Evolutionary conservation across 768 basidiomycete species (phyloP).

Genomic region (Boletellus ananiceps): DNA sequence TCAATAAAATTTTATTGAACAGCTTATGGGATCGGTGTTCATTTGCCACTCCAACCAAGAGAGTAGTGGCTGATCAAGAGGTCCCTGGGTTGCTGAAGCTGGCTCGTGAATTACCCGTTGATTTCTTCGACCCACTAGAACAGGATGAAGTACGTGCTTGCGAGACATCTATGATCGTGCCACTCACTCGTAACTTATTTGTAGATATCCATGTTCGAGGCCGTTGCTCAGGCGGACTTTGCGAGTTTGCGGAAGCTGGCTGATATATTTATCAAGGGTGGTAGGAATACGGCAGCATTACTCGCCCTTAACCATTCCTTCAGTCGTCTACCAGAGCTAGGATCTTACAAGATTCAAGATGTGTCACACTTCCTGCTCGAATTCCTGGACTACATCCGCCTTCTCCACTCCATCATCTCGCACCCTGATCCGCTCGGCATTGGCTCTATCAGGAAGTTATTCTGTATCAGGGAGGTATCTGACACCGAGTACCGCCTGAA

Average conservation of each 20-base stretch:
- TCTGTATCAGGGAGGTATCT: constrained; percentile 11
- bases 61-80: neutral
- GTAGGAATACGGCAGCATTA: constrained; percentile 1
- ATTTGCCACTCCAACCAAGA: constrained; percentile 30
- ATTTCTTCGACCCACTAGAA: constrained; percentile 4
- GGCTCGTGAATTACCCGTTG: constrained; percentile 12
- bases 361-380: constrained; percentile 4
- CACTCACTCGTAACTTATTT: neutral
- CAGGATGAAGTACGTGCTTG: constrained; percentile 10
- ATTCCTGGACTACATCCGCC: constrained; percentile 6
- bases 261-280: constrained; percentile 20
- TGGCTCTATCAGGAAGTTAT: constrained; percentile 26
- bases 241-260: constrained; percentile 31
- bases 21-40: constrained; percentile 44
- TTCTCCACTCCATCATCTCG: constrained; percentile 4
- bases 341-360: constrained; percentile 18
- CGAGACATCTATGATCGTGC: neutral
- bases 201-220: constrained; percentile 31
- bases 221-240: constrained; percentile 25
- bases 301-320: constrained; percentile 11
- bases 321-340: constrained; percentile 11
- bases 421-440: constrained; percentile 6
- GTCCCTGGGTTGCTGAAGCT: constrained; percentile 25
- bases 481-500: constrained; percentile 8
- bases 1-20: constrained; percentile 37